Conservation (phyloP, 208 protist species). For the Leishmania amazonensis region DNA sequence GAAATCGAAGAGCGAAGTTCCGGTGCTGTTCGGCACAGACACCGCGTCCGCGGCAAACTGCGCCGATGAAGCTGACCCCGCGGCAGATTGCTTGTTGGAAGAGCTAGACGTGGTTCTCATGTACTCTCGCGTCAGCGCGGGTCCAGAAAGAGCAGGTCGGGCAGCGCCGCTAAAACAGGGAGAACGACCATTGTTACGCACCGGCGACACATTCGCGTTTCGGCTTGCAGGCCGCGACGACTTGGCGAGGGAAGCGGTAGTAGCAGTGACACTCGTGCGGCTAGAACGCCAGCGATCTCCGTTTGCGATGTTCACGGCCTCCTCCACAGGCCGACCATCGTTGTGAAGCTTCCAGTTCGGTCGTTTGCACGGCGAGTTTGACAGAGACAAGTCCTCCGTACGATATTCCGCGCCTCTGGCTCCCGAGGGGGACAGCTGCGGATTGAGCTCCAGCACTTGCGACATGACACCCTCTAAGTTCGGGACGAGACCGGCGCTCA, state of each 20-base stretch:
- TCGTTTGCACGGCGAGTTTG: slow-evolving; percentile 18
- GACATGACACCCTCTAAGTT: slow-evolving; percentile 76
- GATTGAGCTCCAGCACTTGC: slow-evolving; percentile 50
- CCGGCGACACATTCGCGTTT: neutral
- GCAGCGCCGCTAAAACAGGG: too few relatives aligned
- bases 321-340: neutral
- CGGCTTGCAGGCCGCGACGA: neutral
- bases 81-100: slow-evolving; percentile 11
- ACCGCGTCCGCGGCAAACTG: slow-evolving; percentile 24
- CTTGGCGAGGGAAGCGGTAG: neutral
- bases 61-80: slow-evolving; percentile 1
- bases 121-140: slow-evolving; percentile 6
- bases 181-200: neutral
- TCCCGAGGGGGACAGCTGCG: neutral
- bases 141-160: neutral
- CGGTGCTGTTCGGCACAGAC: slow-evolving; percentile 65
- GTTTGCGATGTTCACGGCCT: slow-evolving; percentile 6
- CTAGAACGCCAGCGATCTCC: neutral
- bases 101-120: neutral
- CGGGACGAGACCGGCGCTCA: slow-evolving; percentile 54
- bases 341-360: slow-evolving; percentile 1
- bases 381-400: neutral
- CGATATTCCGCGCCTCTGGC: neutral
- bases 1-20: slow-evolving; percentile 75
- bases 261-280: neutral